Evolutionary conservation across 106 monocot species (phyloP), one percentile per base, ranked within the genome.

Genomic region (Vanilla planifolia): DNA sequence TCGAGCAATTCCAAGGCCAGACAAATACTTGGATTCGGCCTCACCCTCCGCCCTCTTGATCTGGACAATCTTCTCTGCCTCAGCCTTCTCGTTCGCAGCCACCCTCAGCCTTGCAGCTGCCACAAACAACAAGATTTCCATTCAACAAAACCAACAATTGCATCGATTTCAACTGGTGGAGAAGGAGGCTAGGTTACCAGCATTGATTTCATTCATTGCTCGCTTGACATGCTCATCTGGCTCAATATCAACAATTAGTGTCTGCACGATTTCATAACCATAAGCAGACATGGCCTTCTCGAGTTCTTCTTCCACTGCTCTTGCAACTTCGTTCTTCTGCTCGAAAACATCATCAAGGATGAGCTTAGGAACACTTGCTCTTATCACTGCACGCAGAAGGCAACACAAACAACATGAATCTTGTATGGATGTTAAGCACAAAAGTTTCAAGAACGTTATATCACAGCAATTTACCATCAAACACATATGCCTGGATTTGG

Each of bases 221-320:
- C 69, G 64, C 55, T 92, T 92, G 16, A 92, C 91, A 59, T 69
- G 70, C 9, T 73, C 79, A 34, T 92, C 91, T 65, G 91, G 91
- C 40, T 83, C 83, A 32, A 86, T 92, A 67, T 92, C 91, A 20
- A 83, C 61, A 50, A 92, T 86, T 8, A 92, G 91, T 26, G 91
- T 86, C 62, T 92, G 91, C 15, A 86, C 86, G 16, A 92, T 86
- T 61, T 92, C 83, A 39, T 65, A 92, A 0, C 91, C 91, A 64
- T 92, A 92, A 41, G 86, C 80, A 27, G 83, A 86, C 91, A 92
- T 92, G 17, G 91, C 92, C 69, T 92, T 92, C 63, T 86, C 83
- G 6, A 92, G 86, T 34, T 92, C 86, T 1, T 77, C 72, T 69
- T 92, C 92, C 11, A 86, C 86, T 15, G 77, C 74, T 70, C 58